Evolutionary conservation across 1,284 basidiomycete genomes (phyloP), one percentile per base, ranked within the genome.

Genomic region (Athelia psychrophila): DNA sequence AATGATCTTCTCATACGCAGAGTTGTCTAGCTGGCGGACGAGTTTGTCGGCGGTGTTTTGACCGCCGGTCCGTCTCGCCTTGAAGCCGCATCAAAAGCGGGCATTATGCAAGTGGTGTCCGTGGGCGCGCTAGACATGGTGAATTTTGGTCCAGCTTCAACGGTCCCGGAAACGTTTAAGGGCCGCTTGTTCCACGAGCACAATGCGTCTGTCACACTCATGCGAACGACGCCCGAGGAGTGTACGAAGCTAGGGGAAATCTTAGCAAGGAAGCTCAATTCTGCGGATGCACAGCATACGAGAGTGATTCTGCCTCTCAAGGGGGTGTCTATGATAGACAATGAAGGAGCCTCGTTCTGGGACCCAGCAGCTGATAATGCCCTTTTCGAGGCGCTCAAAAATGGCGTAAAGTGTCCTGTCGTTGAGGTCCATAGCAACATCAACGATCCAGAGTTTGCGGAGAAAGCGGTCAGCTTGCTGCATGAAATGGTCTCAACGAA

Each of bases 81-180:
- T 36, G 55, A 63, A 47, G 64, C 64, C 16, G 59, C 57, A 9
- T 48, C 50, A n/a, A 48, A 51, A 36, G 54, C 19, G 48, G 48
- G 38, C 38, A 51, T 65, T 6, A 35, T 33, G n/a, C 60, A 57
- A 38, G 59, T 66, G 2, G 56, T 65, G 27, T 65, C 59, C 0
- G 42, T 68, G 3, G 63, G 64, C 10, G 63, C 65, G 8, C 53
- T 67, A 16, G 64, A 66, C 45, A 55, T 68, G 54, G 65, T 64
- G 45, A 65, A 68, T 40, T 67, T 68, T 54, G 62, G 58, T 10
- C 55, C 62, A 3, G 42, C 48, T 1, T 44, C 56, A 36, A 67
- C 63, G 15, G 47, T 67, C 15, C 56, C 58, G 1, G 54, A 49
- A 2, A 44, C 27, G 38, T 64, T 61, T 4, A 45, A 44, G 12